Base-by-base conservation (phyloP, 441 rosid species). In the Geranium incanum region DNA sequence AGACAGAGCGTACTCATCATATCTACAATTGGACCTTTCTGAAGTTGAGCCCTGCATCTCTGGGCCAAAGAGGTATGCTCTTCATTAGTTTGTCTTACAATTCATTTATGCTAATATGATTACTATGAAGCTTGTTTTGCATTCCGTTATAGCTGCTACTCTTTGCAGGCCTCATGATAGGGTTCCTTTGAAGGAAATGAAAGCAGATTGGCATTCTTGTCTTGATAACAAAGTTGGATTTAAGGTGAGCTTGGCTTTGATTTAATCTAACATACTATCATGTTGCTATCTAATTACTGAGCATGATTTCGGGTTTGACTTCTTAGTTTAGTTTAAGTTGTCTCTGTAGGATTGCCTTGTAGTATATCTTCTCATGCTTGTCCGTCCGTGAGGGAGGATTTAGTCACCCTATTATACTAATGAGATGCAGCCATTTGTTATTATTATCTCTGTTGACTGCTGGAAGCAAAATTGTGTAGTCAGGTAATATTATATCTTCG, bases 161-260 rank as follows among this genome's bases (percentile, higher is more conserved):
- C 71, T 71, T 79, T 68, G 28, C 84, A 95, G 99, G 77, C 99
- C 99, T 68, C 99, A 95, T 75, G 99, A 95, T 72, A 93, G 99
- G 66, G 99, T 95, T 80, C 83, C 95, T 75, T 78, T 95, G 74
- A 86, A 80, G 78, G 95, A 88, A 62, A 95, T 95, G 98, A 95
- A 95, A 85, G 89, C 87, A 39, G 99, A 95, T 76, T 95, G 99
- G 99, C 89, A 81, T 77, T 83, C 93, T 65, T 92, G 99, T 81
- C 93, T 95, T 6, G 92, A 86, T 75, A 92, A 83, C 80, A 83
- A 85, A 88, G 92, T 88, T 71, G 96, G 97, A 55, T 92, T 92
- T 81, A 92, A 92, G 94, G 97, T 92, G 57, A 36, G 81, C 68
- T 41, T 41, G 5, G 48, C 9, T 6, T 11, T 41, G 48, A 41